Percentiles rank a stretch among this genome's conserved stretches.
Evolutionary conservation across 225 moss, liverwort and hornwort genomes (phyloP).

Genomic region (Takakia lepidozioides): DNA sequence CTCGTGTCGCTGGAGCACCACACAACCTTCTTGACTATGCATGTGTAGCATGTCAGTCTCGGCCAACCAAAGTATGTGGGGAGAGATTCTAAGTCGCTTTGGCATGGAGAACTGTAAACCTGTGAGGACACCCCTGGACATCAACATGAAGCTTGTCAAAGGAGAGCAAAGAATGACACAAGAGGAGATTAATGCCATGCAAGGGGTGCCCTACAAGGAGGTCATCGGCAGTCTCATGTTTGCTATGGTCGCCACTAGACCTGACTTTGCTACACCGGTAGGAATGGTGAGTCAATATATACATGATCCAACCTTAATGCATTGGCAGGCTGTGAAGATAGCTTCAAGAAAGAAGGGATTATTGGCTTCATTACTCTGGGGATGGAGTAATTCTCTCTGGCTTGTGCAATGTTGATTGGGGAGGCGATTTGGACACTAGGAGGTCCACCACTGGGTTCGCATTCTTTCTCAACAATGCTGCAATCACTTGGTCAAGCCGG

Average conservation of each 20-base stretch:
- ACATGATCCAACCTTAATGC: not conserved
- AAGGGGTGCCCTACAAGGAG: not conserved
- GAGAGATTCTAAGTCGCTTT: conserved; percentile 1
- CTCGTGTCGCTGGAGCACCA: too few species aligned
- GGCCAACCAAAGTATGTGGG: not conserved
- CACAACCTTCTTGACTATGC: too few species aligned
- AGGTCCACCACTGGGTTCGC: conserved; percentile 1
- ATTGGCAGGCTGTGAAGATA: too few species aligned
- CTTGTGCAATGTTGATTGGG: not conserved
- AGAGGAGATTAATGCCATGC: not conserved
- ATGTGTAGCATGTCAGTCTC: not conserved
- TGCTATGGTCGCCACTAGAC: not conserved
- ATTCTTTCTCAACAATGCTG: not conserved
- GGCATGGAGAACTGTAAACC: conserved; percentile 5
- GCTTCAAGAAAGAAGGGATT: too few species aligned
- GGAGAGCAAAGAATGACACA: not conserved
- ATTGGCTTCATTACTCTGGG: not conserved
- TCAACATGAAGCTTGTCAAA: not conserved
- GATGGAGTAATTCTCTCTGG: not conserved
- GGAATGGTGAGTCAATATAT: not conserved
- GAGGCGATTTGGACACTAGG: not conserved
- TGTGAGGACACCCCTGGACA: not conserved
- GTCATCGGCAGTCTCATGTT: not conserved
- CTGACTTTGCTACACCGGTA: not conserved
- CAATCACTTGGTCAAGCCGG: not conserved